A percentile compares a stretch with the other conserved stretches of the same genome.
Evolutionary conservation across 2,329 filamentous ascomycete species (phyloP).

Genomic region (Ophiostoma sp.): DNA sequence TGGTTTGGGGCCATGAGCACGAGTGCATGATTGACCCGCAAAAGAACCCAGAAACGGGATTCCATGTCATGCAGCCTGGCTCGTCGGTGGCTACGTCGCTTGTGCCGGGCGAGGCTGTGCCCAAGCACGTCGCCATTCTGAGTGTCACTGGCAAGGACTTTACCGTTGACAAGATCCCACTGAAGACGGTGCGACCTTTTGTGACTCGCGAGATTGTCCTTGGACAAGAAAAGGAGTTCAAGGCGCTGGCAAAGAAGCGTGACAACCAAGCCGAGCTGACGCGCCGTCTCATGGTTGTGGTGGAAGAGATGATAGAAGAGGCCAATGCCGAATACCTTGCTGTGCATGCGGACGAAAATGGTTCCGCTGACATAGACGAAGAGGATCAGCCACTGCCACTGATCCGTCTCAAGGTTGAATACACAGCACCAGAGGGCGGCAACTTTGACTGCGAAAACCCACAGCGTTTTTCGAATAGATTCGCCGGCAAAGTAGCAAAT

Average conservation of each 20-base stretch:
- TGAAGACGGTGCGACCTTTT: conserved; percentile 88
- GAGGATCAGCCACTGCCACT: conserved; percentile 70
- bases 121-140: conserved; percentile 85
- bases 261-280: conserved; percentile 82
- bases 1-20: conserved; percentile 97
- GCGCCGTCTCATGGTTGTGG: conserved; percentile 65
- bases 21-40: conserved; percentile 86
- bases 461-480: conserved; percentile 90
- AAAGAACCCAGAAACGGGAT: conserved; percentile 79
- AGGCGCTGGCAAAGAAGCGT: conserved; percentile 69
- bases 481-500: conserved; percentile 86
- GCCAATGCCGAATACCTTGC: conserved; percentile 76
- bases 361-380: conserved; percentile 53
- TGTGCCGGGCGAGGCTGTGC: conserved; percentile 79
- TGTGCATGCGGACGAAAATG: conserved; percentile 58
- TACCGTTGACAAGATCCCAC: conserved; percentile 68
- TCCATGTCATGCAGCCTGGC: conserved; percentile 94
- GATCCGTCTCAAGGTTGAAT: conserved; percentile 86
- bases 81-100: conserved; percentile 94
- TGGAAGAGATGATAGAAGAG: conserved; percentile 81
- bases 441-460: conserved; percentile 90
- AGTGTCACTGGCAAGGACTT: conserved; percentile 80
- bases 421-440: conserved; percentile 75
- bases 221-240: conserved; percentile 68
- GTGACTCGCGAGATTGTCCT: conserved; percentile 78